Percentiles rank a stretch among this genome's conserved stretches.
These are phyloP conservation scores for Tieghemostelium lacteum DNA, from an alignment of 78 protist genomes.

Conservation along the genomic window DNA sequence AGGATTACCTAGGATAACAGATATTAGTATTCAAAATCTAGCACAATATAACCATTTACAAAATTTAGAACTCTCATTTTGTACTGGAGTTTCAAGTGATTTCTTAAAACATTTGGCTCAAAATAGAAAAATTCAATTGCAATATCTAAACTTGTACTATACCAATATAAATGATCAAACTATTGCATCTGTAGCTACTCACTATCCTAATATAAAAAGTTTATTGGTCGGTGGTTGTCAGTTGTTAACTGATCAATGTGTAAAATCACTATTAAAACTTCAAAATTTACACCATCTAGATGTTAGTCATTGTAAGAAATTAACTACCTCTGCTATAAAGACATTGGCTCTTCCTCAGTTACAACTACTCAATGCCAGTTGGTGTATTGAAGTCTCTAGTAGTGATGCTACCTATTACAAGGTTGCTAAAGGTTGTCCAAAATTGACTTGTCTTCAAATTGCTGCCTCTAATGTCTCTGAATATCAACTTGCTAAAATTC, in stretches of 20 bases:
- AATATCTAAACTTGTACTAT: conserved; percentile 25
- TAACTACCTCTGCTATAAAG: conserved; percentile 5
- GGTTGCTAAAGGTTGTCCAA: conserved; percentile 29
- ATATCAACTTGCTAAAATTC: conserved; percentile 14
- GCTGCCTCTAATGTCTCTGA: conserved; percentile 24
- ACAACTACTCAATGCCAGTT: conserved; percentile 18
- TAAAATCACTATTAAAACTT: conserved; percentile 31
- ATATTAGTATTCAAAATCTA: conserved; percentile 13
- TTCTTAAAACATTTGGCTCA: background rate
- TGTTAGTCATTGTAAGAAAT: conserved; percentile 28
- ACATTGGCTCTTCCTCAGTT: conserved; percentile 16
- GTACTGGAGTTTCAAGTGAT: conserved; percentile 28
- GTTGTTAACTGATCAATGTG: conserved; percentile 5
- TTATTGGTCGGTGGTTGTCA: conserved; percentile 33
- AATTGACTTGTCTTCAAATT: background rate
- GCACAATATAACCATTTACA: conserved; percentile 15
- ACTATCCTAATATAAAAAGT: conserved; percentile 16
- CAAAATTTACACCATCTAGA: conserved; percentile 10
- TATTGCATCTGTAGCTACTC: background rate
- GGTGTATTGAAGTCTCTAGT: conserved; percentile 2
- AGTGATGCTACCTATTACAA: conserved; percentile 19
- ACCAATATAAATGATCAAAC: conserved; percentile 44
- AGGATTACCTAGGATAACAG: conserved; percentile 21
- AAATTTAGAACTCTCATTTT: conserved; percentile 36
- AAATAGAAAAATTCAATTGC: conserved; percentile 4